Evolutionary conservation across 139 green algal species (phyloP), one percentile per base, ranked within the genome.

Genomic region (Prasinococcaceae sp.): DNA sequence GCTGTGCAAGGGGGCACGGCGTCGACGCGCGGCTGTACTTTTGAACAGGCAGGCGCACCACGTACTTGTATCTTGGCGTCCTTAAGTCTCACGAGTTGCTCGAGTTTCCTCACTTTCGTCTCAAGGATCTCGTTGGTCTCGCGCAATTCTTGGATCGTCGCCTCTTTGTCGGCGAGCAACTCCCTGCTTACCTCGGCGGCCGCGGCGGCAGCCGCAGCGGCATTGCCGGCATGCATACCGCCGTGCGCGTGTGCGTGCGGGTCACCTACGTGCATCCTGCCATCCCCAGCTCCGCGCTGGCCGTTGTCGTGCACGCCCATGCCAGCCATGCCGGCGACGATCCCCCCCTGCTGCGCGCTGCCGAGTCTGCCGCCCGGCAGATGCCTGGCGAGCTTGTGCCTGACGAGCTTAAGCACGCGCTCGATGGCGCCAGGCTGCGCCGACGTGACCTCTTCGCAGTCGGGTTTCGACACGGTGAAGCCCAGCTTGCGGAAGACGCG

Each of bases 1-100:
- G n/a, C n/a, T n/a, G n/a, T n/a, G n/a, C n/a, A n/a, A n/a, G n/a
- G n/a, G n/a, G n/a, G n/a, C n/a, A n/a, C n/a, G n/a, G n/a, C n/a
- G n/a, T n/a, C n/a, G n/a, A n/a, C n/a, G n/a, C n/a, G n/a, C n/a
- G n/a, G n/a, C n/a, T n/a, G n/a, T n/a, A n/a, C n/a, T n/a, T n/a
- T n/a, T n/a, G n/a, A n/a, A n/a, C n/a, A n/a, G n/a, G n/a, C n/a
- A n/a, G n/a, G n/a, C n/a, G n/a, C n/a, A n/a, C n/a, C n/a, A n/a
- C n/a, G n/a, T n/a, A n/a, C n/a, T n/a, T 86, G 69, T 2, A 94
- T 88, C 68, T 94, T 94, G 8, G 76, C 77, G 58, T 94, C 85
- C 64, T 94, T 94, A 1, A 94, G 73, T 37, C 78, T 73, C n/a
- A 79, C 50, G 41, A 94, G 67, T 72, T 93, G 79, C 76, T 94